phyloP scores from a whole-genome alignment of 345 rosid species.

The Eucalyptus coolabah region DNA sequence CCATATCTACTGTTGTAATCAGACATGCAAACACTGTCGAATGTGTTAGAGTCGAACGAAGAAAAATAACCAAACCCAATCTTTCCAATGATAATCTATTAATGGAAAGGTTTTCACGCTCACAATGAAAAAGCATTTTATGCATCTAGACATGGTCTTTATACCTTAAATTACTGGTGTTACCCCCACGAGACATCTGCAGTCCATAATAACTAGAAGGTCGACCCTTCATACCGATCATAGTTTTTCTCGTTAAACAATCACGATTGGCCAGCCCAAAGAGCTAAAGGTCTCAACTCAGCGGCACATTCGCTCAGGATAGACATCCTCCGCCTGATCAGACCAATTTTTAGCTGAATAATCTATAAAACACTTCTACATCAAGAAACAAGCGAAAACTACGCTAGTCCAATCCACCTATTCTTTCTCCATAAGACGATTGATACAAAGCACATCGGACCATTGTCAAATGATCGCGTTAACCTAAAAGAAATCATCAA shows the following conservation, averaged over 20 bases:
- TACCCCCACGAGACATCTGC: accelerated
- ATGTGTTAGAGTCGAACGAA: not conserved
- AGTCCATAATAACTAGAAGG: not conserved
- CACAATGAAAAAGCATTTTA: not conserved
- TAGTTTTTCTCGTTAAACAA: not conserved
- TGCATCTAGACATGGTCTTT: not conserved
- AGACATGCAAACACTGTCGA: not conserved
- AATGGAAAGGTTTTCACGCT: not conserved
- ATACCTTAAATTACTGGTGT: not conserved
- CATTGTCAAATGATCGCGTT: not conserved
- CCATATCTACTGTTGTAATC: not conserved
- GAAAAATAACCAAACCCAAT: not conserved
- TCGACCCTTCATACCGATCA: not conserved
- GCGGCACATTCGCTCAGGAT: not conserved
- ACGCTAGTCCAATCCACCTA: not conserved
- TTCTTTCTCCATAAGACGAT: not conserved
- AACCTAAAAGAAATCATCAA: accelerated
- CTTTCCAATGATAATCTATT: not conserved
- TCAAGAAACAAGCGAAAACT: not conserved
- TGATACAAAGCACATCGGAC: not conserved
- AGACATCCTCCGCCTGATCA: not conserved
- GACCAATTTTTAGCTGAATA: not conserved
- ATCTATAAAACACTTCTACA: not conserved
- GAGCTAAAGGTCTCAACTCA: not conserved
- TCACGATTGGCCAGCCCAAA: not conserved